Base-by-base conservation (phyloP, 257 asterid genomes). In the Fraxinus excelsior region DNA sequence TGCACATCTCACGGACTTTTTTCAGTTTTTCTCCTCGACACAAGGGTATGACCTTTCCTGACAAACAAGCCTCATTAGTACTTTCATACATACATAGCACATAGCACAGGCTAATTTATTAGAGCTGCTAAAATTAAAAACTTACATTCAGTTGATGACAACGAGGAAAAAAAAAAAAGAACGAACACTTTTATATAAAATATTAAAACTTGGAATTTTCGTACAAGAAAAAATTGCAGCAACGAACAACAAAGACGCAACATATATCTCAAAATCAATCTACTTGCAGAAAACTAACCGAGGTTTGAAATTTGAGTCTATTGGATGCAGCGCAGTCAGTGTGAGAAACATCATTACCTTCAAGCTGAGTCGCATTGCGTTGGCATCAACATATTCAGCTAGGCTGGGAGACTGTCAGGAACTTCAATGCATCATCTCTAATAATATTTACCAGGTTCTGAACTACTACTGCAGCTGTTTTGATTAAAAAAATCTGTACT, bases 401-500 rank as follows among this genome's bases (percentile, higher is more conserved):
- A 7, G 7, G 25, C 56, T 25, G 75, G 60, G n/a, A 44, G 56
- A 26, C 18, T 2, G 26, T 56, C 23, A 13, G n/a, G 58, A 49
- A 49, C 74, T 37, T 70, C 51, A 31, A 51, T 38, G 4, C 62
- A 31, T 42, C 53, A 37, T 28, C 26, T 46, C 32, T 70, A 42
- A 40, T 49, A 44, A 53, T 46, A 71, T 71, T 44, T 42, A 26
- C 40, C 32, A 40, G 28, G 38, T 71, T 44, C 65, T 32, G 23
- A 38, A 21, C 75, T 62, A 53, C 75, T 42, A 0, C 64, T 71
- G 26, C 65, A 44, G 65, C 75, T 71, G 34, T 8, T 44, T 25
- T 71, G 37, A 58, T 6, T 34, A 29, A 71, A 67, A 73, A 21
- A 60, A 13, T 34, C 35, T 18, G 82, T 73, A 69, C 79, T 79